Evolutionary conservation across 352 stramenopile genomes (phyloP), one percentile per base, ranked within the genome.

Genomic region (Phytophthora citrophthora): DNA sequence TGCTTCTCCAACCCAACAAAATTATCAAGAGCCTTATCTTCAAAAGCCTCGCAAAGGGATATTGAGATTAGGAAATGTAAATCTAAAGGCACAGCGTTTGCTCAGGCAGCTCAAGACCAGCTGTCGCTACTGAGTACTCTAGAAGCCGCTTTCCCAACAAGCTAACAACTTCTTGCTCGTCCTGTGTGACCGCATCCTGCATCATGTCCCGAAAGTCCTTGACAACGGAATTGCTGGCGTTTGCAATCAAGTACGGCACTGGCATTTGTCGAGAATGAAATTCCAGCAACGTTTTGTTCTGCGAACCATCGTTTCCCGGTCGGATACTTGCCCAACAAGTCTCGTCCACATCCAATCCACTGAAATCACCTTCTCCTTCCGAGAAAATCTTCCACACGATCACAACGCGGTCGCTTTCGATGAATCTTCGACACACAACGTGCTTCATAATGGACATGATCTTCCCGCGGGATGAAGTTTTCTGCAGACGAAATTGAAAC

Each of bases 341-440:
- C 15, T 61, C 54, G 31, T 61, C 41, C 4, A 18, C 24, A 41
- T 74, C 74, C 43, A 85, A 61, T 0, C 65, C 70, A 20, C 70
- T 74, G 24, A 70, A 51, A 11, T 49, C 20, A 9, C 65, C 54
- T 27, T 72, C 65, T 2, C 73, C 70, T 15, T 83, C 66, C 0
- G 60, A 72, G 23, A 77, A 61, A 3, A 61, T 63, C 6, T 70
- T 74, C 74, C 75, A 88, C 31, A 85, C 70, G 4, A 84, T 56
- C 48, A 84, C 79, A 43, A 79, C 72, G 9, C 74, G 68, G 12
- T 82, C 55, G 1, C 13, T 29, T 38, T 82, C 52, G 2, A 70
- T 62, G 36, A 79, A 88, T 39, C 69, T 46, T 2, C 59, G 58
- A 15, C 20, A 20, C 20, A 20, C 20, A 2, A 20, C 20, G 20